These are phyloP conservation scores for Cercospora nicotianae DNA, from an alignment of 2,329 filamentous ascomycete species.

Conservation along the genomic window DNA sequence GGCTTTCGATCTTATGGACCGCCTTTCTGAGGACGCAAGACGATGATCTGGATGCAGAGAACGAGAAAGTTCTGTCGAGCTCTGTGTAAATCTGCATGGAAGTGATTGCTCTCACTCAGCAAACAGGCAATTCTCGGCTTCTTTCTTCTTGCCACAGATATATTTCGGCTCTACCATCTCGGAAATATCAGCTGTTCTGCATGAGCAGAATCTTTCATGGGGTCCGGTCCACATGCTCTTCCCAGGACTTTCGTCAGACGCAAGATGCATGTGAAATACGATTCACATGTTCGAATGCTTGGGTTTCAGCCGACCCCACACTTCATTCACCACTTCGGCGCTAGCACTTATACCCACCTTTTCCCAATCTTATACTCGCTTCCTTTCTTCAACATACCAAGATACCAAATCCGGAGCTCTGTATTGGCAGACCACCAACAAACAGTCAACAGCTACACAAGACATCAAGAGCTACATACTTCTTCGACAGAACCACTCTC, in stretches of 20 bases:
- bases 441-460: background rate
- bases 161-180: background rate
- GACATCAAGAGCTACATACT: background rate
- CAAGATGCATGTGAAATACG: background rate
- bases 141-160: background rate
- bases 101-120: background rate
- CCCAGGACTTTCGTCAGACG: background rate
- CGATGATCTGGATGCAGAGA: background rate
- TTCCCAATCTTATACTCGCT: background rate
- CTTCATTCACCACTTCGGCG: background rate
- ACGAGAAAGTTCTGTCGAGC: background rate
- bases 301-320: background rate
- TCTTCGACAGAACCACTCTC: background rate
- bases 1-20: conserved; percentile 50
- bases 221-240: background rate
- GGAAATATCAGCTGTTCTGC: background rate
- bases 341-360: background rate
- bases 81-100: background rate
- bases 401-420: background rate
- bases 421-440: background rate
- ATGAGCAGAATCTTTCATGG: background rate
- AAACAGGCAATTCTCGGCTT: background rate
- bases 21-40: conserved; percentile 13
- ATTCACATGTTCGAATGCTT: background rate
- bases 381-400: background rate